A percentile compares a stretch with the other conserved stretches of the same genome.
Evolutionary conservation across 176 grass and related monocot species (phyloP).

Genomic region (Miscanthus lutarioriparius): DNA sequence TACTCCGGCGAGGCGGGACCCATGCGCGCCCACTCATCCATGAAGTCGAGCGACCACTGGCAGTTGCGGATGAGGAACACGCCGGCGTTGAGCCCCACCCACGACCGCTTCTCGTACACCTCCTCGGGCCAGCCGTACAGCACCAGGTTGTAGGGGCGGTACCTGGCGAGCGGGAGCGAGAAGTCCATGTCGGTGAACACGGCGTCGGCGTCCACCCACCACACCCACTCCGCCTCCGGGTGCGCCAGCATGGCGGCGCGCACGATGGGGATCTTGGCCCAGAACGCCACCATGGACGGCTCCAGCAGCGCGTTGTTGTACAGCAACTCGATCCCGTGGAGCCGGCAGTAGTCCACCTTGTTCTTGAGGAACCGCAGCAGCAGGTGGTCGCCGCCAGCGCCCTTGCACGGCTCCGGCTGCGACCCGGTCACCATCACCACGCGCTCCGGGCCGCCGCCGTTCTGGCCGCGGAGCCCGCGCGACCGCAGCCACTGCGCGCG

Average conservation of each 20-base stretch:
- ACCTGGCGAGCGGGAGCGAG: conserved; percentile 40
- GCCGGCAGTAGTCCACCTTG: conserved; percentile 86
- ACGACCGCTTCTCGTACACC: conserved; percentile 50
- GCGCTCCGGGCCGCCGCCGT: background rate
- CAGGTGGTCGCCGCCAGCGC: conserved; percentile 55
- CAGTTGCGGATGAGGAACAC: conserved; percentile 93
- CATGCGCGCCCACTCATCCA: conserved; percentile 54
- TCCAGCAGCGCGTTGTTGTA: conserved; percentile 69
- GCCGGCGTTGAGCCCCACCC: conserved; percentile 88
- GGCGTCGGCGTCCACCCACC: conserved; percentile 93
- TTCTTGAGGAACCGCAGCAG: conserved; percentile 82
- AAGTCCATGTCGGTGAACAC: conserved; percentile 94
- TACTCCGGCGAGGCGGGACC: conserved; percentile 44
- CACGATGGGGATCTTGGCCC: conserved; percentile 71
- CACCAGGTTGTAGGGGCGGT: conserved; percentile 45
- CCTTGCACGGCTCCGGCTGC: conserved; percentile 59
- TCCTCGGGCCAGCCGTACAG: conserved; percentile 58
- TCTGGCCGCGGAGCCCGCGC: background rate
- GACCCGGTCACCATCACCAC: conserved; percentile 72
- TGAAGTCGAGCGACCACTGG: conserved; percentile 87
- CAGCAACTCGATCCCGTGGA: conserved; percentile 62
- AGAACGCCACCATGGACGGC: conserved; percentile 58
- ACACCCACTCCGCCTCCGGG: conserved; percentile 86
- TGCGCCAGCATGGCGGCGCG: conserved; percentile 83
- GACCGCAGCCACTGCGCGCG: conserved; percentile 56